Percentiles rank a stretch among this genome's conserved stretches.
phyloP scores from a whole-genome alignment of 306 rosid species.

The Ceratonia siliqua region DNA sequence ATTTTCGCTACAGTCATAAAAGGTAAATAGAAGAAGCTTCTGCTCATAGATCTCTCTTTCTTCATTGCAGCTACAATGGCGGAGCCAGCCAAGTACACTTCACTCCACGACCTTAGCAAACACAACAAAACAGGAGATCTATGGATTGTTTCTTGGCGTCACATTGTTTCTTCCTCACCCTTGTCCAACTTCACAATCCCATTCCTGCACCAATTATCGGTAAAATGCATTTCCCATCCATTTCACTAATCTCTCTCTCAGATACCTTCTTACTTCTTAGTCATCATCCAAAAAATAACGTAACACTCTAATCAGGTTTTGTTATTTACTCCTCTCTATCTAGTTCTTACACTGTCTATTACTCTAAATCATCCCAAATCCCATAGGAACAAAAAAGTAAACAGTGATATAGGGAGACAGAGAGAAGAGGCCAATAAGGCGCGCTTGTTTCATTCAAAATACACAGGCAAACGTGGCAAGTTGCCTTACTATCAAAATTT shows the following conservation, averaged over 20 bases:
- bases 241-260: no score
- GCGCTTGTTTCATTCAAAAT: neutral
- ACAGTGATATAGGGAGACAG: neutral
- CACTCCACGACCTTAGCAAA: constrained; percentile 12
- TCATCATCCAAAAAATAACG: no score
- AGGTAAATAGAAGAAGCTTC: neutral
- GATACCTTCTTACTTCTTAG: no score
- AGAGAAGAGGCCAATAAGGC: neutral
- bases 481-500: constrained; percentile 36
- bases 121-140: constrained; percentile 55
- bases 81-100: constrained; percentile 35
- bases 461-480: constrained; percentile 22
- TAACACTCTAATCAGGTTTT: neutral
- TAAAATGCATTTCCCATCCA: no score
- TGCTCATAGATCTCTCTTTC: neutral
- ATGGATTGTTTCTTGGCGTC: no score
- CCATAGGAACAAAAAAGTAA: neutral
- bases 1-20: neutral
- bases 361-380: no score
- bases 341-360: no score
- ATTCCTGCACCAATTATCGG: no score
- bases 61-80: constrained; percentile 2
- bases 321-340: no score
- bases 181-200: no score
- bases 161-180: no score